Percentiles rank a stretch among this genome's conserved stretches.
phyloP scores from a whole-genome alignment of 108 stramenopile genomes.

The Poteriospumella lacustris region DNA sequence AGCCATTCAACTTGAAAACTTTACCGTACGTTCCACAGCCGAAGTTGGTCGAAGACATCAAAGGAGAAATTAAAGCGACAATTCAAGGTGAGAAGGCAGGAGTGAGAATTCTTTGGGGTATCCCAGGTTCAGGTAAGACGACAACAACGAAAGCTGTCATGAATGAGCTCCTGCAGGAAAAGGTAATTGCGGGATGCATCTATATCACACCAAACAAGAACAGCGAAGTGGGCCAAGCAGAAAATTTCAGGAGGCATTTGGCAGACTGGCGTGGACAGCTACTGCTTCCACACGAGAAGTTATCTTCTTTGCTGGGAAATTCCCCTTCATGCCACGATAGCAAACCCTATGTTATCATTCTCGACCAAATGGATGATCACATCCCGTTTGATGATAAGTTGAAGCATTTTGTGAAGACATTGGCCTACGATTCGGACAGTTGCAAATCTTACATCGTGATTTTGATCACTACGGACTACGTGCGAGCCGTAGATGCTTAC shows the following conservation, averaged over 20 bases:
- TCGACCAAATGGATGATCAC: constrained; percentile 2
- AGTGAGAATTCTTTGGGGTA: not conserved
- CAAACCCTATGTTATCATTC: not conserved
- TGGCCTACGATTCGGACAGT: constrained; percentile 2
- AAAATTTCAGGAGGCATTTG: constrained; percentile 2
- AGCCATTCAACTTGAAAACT: no score
- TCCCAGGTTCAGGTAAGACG: not conserved
- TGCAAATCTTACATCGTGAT: not conserved
- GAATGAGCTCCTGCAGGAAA: not conserved
- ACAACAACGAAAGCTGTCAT: constrained; percentile 7
- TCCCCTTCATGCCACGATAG: constrained; percentile 1
- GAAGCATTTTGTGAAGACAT: not conserved
- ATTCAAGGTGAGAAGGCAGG: not conserved
- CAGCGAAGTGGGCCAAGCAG: not conserved
- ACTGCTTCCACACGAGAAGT: not conserved
- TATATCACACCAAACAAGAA: not conserved
- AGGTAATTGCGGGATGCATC: not conserved
- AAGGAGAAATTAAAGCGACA: not conserved
- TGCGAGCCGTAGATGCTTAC: not conserved
- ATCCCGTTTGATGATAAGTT: not conserved
- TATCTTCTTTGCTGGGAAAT: not conserved
- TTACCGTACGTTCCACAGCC: no score
- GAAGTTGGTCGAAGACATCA: no score
- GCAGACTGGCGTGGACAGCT: not conserved
- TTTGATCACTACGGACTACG: not conserved